Conservation (phyloP, 768 basidiomycete species). For the Termitomyces sp. region DNA sequence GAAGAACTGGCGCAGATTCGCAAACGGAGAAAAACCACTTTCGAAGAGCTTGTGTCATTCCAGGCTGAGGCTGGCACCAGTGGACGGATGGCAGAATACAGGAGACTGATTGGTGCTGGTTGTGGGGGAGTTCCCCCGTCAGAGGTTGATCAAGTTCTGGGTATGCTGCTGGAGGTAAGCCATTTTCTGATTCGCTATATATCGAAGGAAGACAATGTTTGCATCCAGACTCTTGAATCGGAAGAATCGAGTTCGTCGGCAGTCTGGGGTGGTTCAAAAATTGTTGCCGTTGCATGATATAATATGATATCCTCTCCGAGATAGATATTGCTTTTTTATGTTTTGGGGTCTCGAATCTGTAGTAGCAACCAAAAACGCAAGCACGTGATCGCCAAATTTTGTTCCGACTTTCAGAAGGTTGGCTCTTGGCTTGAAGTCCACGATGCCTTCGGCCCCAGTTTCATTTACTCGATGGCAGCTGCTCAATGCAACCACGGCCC, state of each 20-base stretch:
- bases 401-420: neutral
- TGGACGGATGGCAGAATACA: slow-evolving; percentile 84
- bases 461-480: slow-evolving; percentile 32
- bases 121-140: slow-evolving; percentile 80
- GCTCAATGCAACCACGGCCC: slow-evolving; percentile 41
- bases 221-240: slow-evolving; percentile 65
- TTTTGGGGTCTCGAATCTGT: neutral
- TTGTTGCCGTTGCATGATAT: slow-evolving; percentile 9
- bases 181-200: neutral
- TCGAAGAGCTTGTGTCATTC: slow-evolving; percentile 72
- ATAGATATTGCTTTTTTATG: neutral
- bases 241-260: slow-evolving; percentile 67
- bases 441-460: slow-evolving; percentile 25
- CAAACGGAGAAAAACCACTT: slow-evolving; percentile 63
- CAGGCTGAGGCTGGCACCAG: slow-evolving; percentile 90
- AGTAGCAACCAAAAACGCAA: too few relatives aligned
- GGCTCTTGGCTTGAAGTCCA: neutral
- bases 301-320: neutral
- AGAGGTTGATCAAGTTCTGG: slow-evolving; percentile 87
- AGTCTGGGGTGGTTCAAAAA: slow-evolving; percentile 39
- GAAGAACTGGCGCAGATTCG: slow-evolving; percentile 62
- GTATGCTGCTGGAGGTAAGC: slow-evolving; percentile 78
- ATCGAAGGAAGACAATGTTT: slow-evolving; percentile 1
- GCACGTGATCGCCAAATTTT: slow-evolving; percentile 1
- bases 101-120: slow-evolving; percentile 83